phyloP scores from a whole-genome alignment of 176 grass and related monocot species.

The Cymbopogon citratus region DNA sequence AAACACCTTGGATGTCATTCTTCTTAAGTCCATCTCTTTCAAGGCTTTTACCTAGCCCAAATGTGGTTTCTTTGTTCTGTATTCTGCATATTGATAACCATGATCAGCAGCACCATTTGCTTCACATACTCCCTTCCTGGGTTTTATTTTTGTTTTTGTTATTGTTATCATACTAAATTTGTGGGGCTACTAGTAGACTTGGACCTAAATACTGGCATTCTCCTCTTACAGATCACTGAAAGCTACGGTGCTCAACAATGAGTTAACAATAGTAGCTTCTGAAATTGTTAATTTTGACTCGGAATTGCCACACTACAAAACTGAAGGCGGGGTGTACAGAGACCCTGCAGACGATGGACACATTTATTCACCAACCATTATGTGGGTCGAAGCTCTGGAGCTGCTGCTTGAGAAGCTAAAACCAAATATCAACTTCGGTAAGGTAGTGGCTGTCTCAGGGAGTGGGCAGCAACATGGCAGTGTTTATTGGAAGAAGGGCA shows the following conservation, averaged over 20 bases:
- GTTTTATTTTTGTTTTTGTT: not conserved
- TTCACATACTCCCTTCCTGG: not conserved
- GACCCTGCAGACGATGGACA: conserved; percentile 62
- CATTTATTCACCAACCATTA: conserved; percentile 81
- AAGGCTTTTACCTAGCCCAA: not conserved
- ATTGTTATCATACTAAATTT: not conserved
- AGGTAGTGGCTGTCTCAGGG: conserved; percentile 66
- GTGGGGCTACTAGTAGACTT: not conserved
- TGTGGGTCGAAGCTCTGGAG: conserved; percentile 94
- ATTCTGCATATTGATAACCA: not conserved
- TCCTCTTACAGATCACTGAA: conserved; percentile 65
- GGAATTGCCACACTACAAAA: conserved; percentile 76
- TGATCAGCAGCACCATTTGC: not conserved
- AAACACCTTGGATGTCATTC: not conserved
- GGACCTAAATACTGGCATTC: conserved; percentile 10
- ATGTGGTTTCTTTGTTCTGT: not conserved
- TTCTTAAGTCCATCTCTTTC: not conserved
- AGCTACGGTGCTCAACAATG: conserved; percentile 70
- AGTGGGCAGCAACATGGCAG: conserved; percentile 96
- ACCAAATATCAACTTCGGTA: conserved; percentile 59
- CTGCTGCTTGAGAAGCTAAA: conserved; percentile 80
- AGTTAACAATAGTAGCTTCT: conserved; percentile 62
- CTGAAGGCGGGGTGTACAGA: conserved; percentile 83
- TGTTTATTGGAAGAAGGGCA: conserved; percentile 89
- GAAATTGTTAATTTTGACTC: conserved; percentile 84